Conservation (phyloP, 2,329 filamentous ascomycete species). For the Aspergillus hortae region DNA sequence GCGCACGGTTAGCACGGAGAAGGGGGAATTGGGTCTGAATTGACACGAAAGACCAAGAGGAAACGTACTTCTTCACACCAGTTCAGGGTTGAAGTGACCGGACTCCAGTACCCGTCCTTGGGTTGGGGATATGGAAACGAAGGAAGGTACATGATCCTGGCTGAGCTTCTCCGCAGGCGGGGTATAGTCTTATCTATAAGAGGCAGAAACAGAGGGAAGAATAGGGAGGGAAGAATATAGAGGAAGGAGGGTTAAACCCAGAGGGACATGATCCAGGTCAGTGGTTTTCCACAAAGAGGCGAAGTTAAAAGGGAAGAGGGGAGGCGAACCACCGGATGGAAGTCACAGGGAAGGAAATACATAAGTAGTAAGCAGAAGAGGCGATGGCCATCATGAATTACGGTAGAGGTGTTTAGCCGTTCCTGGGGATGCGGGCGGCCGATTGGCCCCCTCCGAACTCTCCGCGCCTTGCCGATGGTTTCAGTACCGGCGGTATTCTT, state of each 20-base stretch:
- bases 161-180: not conserved
- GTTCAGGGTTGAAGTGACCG: conserved; percentile 69
- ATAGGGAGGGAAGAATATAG: not conserved
- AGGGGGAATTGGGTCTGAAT: not conserved
- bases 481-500: not conserved
- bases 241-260: not conserved
- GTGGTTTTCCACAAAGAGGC: no score
- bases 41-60: not conserved
- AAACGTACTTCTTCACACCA: conserved; percentile 71
- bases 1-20: conserved; percentile 5
- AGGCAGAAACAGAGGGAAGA: not conserved
- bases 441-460: not conserved
- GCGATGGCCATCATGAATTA: not conserved
- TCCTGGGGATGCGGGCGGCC: not conserved
- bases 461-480: not conserved
- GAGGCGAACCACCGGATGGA: not conserved
- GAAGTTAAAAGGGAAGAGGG: no score
- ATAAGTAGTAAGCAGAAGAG: not conserved
- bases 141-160: conserved; percentile 27
- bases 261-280: no score
- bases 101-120: conserved; percentile 61
- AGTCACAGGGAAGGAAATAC: not conserved
- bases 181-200: not conserved
- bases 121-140: conserved; percentile 44
- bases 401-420: not conserved